Conservation (phyloP, 768 basidiomycete species). For the Termitomyces sp. region DNA sequence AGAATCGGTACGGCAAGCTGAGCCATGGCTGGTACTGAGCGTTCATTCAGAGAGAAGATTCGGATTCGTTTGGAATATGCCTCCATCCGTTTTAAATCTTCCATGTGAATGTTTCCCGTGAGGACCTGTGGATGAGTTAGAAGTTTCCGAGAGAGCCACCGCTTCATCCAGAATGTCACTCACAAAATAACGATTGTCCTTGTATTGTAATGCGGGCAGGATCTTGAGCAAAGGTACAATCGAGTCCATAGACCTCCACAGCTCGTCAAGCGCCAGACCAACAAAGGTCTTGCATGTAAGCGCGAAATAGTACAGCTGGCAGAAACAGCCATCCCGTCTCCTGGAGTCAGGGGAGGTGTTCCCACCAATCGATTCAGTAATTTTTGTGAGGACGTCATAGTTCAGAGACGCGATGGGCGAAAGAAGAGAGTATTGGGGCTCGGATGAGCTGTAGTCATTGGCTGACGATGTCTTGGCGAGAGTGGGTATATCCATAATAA, state of each 20-base stretch:
- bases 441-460: not conserved
- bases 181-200: not conserved
- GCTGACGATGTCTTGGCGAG: not conserved
- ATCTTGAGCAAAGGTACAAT: slow-evolving; percentile 1
- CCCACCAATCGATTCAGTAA: not conserved
- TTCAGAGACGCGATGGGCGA: not conserved
- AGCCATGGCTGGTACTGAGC: not conserved
- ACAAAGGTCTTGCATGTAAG: not conserved
- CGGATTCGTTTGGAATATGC: not conserved
- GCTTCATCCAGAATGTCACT: not conserved
- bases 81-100: not conserved
- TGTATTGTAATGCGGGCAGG: not conserved
- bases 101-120: not conserved
- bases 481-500: not conserved
- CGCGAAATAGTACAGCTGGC: not conserved
- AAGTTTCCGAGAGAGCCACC: no score
- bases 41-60: not conserved
- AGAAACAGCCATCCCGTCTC: not conserved
- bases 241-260: slow-evolving; percentile 6
- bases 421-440: not conserved
- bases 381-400: not conserved
- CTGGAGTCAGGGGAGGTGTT: not conserved
- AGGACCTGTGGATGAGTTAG: not conserved
- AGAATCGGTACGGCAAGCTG: not conserved
- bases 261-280: not conserved